phyloP scores from a whole-genome alignment of 768 basidiomycete species.

The Fomitopsis serialis region DNA sequence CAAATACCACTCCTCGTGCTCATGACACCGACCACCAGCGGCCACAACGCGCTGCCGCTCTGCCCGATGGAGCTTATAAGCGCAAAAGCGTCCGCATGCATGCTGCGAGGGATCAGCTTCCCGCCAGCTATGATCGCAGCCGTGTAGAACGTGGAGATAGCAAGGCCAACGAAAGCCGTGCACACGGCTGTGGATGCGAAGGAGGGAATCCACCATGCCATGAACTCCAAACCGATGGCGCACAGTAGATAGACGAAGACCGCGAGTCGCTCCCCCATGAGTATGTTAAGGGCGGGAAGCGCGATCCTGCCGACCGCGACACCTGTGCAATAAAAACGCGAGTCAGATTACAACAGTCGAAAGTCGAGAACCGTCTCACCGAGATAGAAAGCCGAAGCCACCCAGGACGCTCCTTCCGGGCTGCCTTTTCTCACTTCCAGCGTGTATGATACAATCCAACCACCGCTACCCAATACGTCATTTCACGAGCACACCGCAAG shows the following conservation, averaged over 20 bases:
- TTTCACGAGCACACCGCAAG: neutral
- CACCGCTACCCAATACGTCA: conserved; percentile 13
- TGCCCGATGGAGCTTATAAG: conserved; percentile 25
- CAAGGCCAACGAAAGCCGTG: conserved; percentile 25
- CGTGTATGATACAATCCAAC: conserved; percentile 25
- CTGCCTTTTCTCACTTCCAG: conserved; percentile 22
- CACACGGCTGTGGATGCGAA: conserved; percentile 22
- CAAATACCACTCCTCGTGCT: conserved; percentile 24
- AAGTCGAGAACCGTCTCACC: conserved; percentile 10
- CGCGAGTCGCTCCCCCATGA: conserved; percentile 24
- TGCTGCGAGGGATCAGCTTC: conserved; percentile 19
- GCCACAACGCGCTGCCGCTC: conserved; percentile 25
- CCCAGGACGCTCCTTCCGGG: conserved; percentile 24
- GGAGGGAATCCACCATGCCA: conserved; percentile 21
- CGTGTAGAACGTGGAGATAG: conserved; percentile 25
- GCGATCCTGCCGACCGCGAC: conserved; percentile 23
- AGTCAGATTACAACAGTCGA: no score
- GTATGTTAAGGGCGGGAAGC: conserved; percentile 20
- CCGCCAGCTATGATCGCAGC: conserved; percentile 20
- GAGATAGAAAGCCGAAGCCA: conserved; percentile 23
- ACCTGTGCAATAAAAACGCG: conserved; percentile 6
- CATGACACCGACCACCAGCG: conserved; percentile 23
- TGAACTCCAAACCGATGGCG: conserved; percentile 24
- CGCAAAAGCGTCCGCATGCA: conserved; percentile 26
- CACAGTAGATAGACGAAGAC: conserved; percentile 23